Conservation (phyloP, 1,139 yeast genomes). For the Blastobotrys illinoisensis region DNA sequence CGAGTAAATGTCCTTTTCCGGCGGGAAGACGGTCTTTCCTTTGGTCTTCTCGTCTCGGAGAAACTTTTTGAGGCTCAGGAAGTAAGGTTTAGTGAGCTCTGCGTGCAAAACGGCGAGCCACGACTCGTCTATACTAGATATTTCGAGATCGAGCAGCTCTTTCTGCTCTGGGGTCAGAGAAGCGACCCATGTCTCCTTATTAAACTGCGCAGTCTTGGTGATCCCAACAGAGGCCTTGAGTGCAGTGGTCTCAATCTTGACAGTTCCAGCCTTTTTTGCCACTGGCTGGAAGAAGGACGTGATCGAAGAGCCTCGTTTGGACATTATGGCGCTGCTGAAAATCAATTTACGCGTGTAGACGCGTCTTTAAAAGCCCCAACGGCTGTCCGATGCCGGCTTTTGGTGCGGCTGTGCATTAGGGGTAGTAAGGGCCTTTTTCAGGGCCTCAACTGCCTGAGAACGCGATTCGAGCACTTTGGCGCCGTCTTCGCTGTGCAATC, state of each 20-base stretch:
- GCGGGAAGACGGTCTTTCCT: conserved; percentile 65
- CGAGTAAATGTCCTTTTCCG: conserved; percentile 70
- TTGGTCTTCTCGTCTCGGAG: conserved; percentile 35
- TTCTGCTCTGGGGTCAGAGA: conserved; percentile 49
- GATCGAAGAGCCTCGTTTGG: conserved; percentile 6
- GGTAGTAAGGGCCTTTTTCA: background rate
- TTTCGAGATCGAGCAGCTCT: conserved; percentile 60
- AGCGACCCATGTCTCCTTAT: conserved; percentile 51
- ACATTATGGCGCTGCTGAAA: background rate
- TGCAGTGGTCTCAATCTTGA: too few relatives aligned
- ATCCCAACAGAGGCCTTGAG: background rate
- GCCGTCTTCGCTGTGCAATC: background rate
- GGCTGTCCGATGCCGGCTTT: background rate
- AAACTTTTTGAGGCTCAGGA: conserved; percentile 63
- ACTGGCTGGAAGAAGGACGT: conserved; percentile 22
- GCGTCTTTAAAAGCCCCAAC: background rate
- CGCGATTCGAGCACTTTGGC: conserved; percentile 2
- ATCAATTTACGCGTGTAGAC: conserved; percentile 2
- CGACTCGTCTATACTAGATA: conserved; percentile 59
- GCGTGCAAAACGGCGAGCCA: conserved; percentile 70
- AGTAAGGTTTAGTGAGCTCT: conserved; percentile 83
- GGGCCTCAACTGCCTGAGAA: background rate
- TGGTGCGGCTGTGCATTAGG: background rate
- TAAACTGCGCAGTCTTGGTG: conserved; percentile 29
- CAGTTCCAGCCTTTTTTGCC: background rate